Percentiles rank a stretch among this genome's conserved stretches.
Evolutionary conservation across 1,284 basidiomycete genomes (phyloP).

Genomic region (Ceratobasidium sp.): DNA sequence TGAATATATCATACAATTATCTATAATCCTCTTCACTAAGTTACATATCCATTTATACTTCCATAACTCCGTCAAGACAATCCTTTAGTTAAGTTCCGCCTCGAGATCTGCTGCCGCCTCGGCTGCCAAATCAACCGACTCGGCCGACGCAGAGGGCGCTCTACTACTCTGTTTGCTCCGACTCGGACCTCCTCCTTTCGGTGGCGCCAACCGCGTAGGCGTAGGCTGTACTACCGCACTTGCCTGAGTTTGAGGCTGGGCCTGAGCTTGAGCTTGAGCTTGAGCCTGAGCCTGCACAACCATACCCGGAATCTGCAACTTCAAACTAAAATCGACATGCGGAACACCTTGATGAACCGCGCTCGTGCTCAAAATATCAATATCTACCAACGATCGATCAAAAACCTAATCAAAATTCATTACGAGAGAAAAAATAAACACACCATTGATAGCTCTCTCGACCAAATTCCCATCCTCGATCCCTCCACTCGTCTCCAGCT

Average conservation of each 20-base stretch:
- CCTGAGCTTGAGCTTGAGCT: neutral
- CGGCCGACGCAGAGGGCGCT: constrained; percentile 36
- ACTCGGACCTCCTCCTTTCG: constrained; percentile 4
- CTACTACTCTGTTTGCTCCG: constrained; percentile 36
- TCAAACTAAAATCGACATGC: constrained; percentile 94
- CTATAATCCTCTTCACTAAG: neutral
- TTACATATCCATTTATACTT: neutral
- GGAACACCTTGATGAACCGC: constrained; percentile 91
- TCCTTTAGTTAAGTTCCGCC: constrained; percentile 28
- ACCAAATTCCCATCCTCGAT: constrained; percentile 87
- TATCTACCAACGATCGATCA: constrained; percentile 67
- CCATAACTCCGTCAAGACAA: neutral
- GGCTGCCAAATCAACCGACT: constrained; percentile 39
- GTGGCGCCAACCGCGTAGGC: constrained; percentile 22
- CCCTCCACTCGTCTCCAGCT: constrained; percentile 92
- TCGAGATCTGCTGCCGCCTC: constrained; percentile 40
- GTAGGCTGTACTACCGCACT: neutral
- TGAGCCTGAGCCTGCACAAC: neutral
- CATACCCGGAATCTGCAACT: constrained; percentile 74
- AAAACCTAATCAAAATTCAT: neutral
- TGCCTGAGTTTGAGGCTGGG: neutral
- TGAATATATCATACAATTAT: constrained; percentile 10
- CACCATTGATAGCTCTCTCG: constrained; percentile 80
- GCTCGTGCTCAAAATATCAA: constrained; percentile 94
- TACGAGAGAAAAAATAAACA: constrained; percentile 52